phyloP scores from a whole-genome alignment of 2,329 filamentous ascomycete species.

The Pseudogymnoascus sp. region DNA sequence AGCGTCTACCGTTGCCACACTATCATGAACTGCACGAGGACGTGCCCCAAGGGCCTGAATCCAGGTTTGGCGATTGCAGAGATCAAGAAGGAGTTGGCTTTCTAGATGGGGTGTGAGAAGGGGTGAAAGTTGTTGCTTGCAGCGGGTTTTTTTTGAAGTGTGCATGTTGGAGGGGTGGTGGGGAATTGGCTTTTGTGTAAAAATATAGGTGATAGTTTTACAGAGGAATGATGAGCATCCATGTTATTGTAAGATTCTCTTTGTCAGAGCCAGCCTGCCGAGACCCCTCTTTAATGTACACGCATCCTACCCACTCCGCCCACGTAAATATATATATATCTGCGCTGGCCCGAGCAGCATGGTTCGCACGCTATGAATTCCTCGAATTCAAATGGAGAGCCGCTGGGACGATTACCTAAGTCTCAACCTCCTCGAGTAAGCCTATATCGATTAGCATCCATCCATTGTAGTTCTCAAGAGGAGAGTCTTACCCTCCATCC shows the following conservation, averaged over 20 bases:
- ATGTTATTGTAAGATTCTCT: neutral
- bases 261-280: neutral
- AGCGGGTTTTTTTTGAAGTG: constrained; percentile 8
- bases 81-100: constrained; percentile 95
- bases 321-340: neutral
- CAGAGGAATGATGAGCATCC: neutral
- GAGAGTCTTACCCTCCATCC: constrained; percentile 21
- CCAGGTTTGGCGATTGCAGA: constrained; percentile 90
- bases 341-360: too few relatives aligned
- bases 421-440: neutral
- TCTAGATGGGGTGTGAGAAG: constrained; percentile 19
- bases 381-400: neutral
- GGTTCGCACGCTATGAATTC: neutral
- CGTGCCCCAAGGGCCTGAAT: constrained; percentile 97
- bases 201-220: constrained; percentile 10
- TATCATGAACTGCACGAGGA: constrained; percentile 96
- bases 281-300: neutral
- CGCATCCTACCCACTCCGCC: neutral
- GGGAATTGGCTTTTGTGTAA: constrained; percentile 6
- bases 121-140: constrained; percentile 7
- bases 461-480: constrained; percentile 24
- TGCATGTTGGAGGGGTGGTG: neutral
- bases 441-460: neutral
- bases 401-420: neutral
- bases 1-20: constrained; percentile 98